These are phyloP conservation scores for Diaporthe sp. DNA, from an alignment of 2,329 filamentous ascomycete genomes.

Conservation along the genomic window DNA sequence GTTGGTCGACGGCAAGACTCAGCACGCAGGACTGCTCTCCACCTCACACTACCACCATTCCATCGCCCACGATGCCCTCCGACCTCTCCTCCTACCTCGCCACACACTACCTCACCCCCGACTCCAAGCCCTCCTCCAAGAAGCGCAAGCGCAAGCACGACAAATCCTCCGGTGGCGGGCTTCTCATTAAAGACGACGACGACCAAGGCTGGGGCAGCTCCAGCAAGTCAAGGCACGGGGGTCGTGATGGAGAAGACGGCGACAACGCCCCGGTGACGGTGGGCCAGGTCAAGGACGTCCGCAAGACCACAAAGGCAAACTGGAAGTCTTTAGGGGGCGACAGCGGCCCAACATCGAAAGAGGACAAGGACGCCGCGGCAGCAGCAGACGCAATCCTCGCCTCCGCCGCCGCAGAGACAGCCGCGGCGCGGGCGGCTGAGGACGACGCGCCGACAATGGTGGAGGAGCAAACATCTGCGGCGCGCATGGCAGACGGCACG, in stretches of 20 bases:
- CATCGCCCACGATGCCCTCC: conserved; percentile 59
- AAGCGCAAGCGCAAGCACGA: conserved; percentile 74
- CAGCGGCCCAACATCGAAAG: conserved; percentile 51
- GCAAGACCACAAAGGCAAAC: conserved; percentile 80
- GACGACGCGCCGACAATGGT: conserved; percentile 65
- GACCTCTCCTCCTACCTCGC: conserved; percentile 88
- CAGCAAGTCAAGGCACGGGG: conserved; percentile 56
- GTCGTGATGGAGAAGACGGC: conserved; percentile 59
- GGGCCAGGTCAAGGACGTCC: conserved; percentile 73
- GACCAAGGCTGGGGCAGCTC: conserved; percentile 63
- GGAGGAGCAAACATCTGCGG: conserved; percentile 55
- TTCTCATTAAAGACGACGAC: conserved; percentile 76
- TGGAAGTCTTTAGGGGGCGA: conserved; percentile 79
- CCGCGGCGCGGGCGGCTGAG: conserved; percentile 61
- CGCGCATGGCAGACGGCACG: conserved; percentile 87
- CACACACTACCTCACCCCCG: conserved; percentile 83
- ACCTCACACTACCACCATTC: conserved; percentile 27
- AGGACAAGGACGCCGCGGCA: conserved; percentile 63
- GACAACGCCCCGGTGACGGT: conserved; percentile 65
- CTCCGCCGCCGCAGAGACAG: conserved; percentile 76
- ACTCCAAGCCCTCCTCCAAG: conserved; percentile 67
- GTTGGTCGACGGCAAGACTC: neutral
- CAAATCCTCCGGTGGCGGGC: conserved; percentile 55
- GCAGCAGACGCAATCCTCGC: conserved; percentile 85
- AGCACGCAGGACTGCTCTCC: neutral